These are phyloP conservation scores for Gnaphalium uliginosum DNA, from an alignment of 129 eudicot genomes.

Conservation along the genomic window DNA sequence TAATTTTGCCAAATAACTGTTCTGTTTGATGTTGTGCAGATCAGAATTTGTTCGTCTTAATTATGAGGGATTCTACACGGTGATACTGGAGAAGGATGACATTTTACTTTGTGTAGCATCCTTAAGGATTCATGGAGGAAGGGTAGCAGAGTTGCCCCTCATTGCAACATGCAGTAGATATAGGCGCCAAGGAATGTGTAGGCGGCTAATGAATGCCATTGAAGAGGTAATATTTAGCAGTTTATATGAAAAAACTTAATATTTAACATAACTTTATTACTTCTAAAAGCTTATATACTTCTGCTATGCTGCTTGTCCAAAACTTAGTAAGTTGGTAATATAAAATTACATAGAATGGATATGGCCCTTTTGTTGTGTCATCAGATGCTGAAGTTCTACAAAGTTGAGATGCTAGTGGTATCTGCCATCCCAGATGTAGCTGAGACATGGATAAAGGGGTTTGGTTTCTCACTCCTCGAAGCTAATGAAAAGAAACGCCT, in stretches of 20 bases:
- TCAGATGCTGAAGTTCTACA: slow-evolving; percentile 76
- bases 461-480: slow-evolving; percentile 75
- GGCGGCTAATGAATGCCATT: slow-evolving; percentile 69
- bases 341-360: slow-evolving; percentile 25
- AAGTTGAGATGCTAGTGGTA: slow-evolving; percentile 82
- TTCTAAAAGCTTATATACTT: background rate
- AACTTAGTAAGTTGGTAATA: background rate
- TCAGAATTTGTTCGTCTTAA: slow-evolving; percentile 78
- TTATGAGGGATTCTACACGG: slow-evolving; percentile 77
- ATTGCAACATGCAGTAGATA: slow-evolving; percentile 88
- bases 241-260: background rate
- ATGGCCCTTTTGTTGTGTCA: slow-evolving; percentile 53
- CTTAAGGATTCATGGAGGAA: slow-evolving; percentile 88
- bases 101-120: slow-evolving; percentile 73
- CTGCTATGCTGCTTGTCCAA: background rate
- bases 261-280: background rate
- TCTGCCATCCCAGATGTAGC: slow-evolving; percentile 79
- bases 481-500: slow-evolving; percentile 64
- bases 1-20: background rate
- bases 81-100: slow-evolving; percentile 89
- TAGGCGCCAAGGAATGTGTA: slow-evolving; percentile 97
- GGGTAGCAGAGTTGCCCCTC: slow-evolving; percentile 93
- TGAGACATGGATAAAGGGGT: slow-evolving; percentile 91
- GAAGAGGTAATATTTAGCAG: slow-evolving; percentile 64
- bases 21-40: slow-evolving; percentile 46